Percentiles rank a stretch among this genome's conserved stretches.
phyloP scores from a whole-genome alignment of 2,329 filamentous ascomycete species.

The Colletotrichum camelliae region DNA sequence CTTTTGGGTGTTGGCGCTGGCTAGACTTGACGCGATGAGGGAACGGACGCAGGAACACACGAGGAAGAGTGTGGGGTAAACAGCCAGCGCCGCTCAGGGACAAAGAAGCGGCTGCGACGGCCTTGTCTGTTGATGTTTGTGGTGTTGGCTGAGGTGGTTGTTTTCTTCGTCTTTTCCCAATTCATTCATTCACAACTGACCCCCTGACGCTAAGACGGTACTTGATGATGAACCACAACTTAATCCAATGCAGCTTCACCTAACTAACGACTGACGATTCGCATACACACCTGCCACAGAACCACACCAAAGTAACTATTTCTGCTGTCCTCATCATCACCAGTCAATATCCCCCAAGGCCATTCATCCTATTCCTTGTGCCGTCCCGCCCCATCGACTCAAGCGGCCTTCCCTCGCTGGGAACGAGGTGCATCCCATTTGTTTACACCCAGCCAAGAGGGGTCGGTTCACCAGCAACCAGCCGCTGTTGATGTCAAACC shows the following conservation, averaged over 20 bases:
- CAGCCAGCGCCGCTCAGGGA: neutral
- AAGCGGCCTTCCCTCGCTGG: neutral
- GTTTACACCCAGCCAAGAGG: slow-evolving; percentile 14
- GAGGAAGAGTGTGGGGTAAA: slow-evolving; percentile 17
- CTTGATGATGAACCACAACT: neutral
- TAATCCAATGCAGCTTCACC: neutral
- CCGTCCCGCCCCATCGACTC: neutral
- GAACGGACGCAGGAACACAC: neutral
- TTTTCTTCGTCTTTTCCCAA: neutral
- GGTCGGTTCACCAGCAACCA: slow-evolving; percentile 21
- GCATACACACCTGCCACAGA: neutral
- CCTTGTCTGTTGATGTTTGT: neutral
- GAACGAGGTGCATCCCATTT: neutral
- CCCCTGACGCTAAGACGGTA: neutral
- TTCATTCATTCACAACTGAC: neutral
- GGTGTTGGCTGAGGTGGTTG: neutral
- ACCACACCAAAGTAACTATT: neutral
- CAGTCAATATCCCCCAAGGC: neutral
- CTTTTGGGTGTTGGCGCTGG: neutral
- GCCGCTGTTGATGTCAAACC: slow-evolving; percentile 1
- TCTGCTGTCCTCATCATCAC: neutral
- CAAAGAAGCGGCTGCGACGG: neutral
- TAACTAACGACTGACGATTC: neutral
- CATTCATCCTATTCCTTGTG: neutral
- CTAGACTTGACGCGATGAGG: neutral